Conservation (phyloP, 1,284 basidiomycete genomes). For the Fomes fomentarius region DNA sequence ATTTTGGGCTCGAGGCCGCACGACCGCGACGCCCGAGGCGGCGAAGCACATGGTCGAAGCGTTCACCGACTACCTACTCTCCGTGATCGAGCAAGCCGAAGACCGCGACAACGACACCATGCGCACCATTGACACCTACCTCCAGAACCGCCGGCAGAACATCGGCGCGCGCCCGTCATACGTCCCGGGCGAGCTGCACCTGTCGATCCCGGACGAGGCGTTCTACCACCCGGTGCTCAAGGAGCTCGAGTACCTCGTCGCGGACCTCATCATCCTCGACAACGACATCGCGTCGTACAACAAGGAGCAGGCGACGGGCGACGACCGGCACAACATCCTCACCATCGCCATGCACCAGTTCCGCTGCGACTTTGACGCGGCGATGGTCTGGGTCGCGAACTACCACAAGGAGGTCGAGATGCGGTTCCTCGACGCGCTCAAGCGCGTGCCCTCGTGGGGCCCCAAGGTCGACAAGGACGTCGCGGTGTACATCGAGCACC, state of each 20-base stretch:
- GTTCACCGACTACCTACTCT: conserved; percentile 33
- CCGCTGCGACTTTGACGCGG: conserved; percentile 32
- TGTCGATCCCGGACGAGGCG: conserved; percentile 38
- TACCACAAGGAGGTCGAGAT: conserved; percentile 31
- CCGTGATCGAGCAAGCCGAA: conserved; percentile 34
- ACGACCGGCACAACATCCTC: conserved; percentile 39
- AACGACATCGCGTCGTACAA: conserved; percentile 45
- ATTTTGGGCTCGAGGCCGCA: conserved; percentile 22
- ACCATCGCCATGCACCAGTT: conserved; percentile 35
- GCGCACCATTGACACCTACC: conserved; percentile 36
- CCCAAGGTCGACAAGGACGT: conserved; percentile 10
- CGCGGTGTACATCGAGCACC: conserved; percentile 31
- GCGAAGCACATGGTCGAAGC: conserved; percentile 24
- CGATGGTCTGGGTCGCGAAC: conserved; percentile 35
- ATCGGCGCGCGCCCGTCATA: conserved; percentile 36
- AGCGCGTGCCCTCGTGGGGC: conserved; percentile 14
- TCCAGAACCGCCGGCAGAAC: conserved; percentile 36
- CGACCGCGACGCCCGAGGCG: conserved; percentile 16
- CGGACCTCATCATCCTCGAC: conserved; percentile 14
- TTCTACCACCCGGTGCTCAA: conserved; percentile 36
- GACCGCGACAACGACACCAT: conserved; percentile 29
- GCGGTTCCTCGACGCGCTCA: conserved; percentile 31
- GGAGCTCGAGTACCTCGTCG: conserved; percentile 27
- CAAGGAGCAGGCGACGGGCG: conserved; percentile 38
- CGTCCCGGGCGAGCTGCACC: conserved; percentile 36